Percentiles rank a stretch among this genome's conserved stretches.
Conservation (phyloP, 192 early-diverging fungal genomes). For the Spizellomyces sp. region DNA sequence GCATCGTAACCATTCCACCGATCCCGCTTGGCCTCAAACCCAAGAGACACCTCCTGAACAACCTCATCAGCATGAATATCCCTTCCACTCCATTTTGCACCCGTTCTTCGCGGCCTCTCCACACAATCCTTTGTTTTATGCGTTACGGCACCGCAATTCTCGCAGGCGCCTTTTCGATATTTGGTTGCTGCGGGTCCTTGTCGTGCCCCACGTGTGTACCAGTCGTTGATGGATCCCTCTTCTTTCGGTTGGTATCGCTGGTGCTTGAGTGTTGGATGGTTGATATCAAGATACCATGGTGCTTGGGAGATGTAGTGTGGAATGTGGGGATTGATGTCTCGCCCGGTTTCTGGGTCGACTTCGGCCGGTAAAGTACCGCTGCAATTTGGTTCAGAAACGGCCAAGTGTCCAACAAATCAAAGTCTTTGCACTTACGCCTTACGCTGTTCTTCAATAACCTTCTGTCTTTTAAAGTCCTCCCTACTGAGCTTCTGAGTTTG, state of each 20-base stretch:
- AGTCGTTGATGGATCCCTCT: conserved; percentile 54
- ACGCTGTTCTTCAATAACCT: conserved; percentile 93
- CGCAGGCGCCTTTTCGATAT: conserved; percentile 93
- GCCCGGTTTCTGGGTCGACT: conserved; percentile 67
- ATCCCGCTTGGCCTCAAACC: conserved; percentile 96
- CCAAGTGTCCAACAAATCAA: background rate
- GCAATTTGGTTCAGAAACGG: conserved; percentile 8
- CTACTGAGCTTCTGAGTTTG: conserved; percentile 72
- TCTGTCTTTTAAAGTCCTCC: conserved; percentile 93
- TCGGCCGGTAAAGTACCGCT: conserved; percentile 54
- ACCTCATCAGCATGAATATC: conserved; percentile 86
- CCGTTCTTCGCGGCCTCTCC: conserved; percentile 85
- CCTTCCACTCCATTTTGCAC: conserved; percentile 87
- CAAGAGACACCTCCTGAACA: conserved; percentile 70
- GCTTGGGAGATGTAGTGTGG: conserved; percentile 95
- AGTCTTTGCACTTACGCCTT: conserved; percentile 69
- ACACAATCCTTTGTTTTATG: conserved; percentile 95
- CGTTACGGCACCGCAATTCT: conserved; percentile 96
- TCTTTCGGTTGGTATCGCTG: conserved; percentile 57
- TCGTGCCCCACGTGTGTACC: conserved; percentile 76
- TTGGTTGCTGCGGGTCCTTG: conserved; percentile 85
- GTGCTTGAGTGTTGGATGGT: conserved; percentile 82
- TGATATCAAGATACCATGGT: conserved; percentile 73
- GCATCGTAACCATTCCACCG: conserved; percentile 99
- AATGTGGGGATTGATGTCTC: conserved; percentile 98